Evolutionary conservation across 768 basidiomycete species (phyloP), one percentile per base, ranked within the genome.

Genomic region (Lepiota venenata): DNA sequence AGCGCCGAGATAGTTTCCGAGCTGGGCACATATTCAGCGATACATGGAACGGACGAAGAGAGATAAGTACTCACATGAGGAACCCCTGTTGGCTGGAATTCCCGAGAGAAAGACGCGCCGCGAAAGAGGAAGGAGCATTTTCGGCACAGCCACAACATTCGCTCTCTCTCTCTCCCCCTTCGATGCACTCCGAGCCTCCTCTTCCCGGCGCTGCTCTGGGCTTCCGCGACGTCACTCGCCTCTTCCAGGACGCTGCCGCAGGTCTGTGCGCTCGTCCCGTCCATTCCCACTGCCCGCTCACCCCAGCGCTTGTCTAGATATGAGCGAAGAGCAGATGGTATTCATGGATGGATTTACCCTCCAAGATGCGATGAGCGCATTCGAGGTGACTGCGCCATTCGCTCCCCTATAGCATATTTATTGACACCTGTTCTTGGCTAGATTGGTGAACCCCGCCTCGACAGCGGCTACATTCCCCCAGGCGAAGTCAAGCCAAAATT

Each of bases 1-100:
- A 0, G 95, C 94, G 3, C 96, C 96, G 2, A 98, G 77, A 63
- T 93, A 91, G 68, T 98, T 98, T 41, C 96, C 96, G 63, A 97
- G 76, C 94, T 98, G 58, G 25, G 25, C 20, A 50, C 12, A 44
- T 44, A 57, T 43, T 56, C 59, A 58, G 42, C 48, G 32, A 47
- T 54, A 29, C 46, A 16, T n/a, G n/a, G n/a, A n/a, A n/a, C 9
- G 27, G 25, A 29, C 25, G 36, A 16, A 32, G 40, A 14, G 8
- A 41, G 39, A 22, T 39, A 16, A 20, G 29, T 35, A 66, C 81
- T 60, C 68, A 94, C 93, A 71, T 96, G 93, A 44, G 92, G 91
- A 2, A 88, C 82, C 0, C 93, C 91, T 1, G 95, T 95, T 0
- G 95, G 95, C 64, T 96, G 95, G n/a, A 27, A 98, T 96, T 3